These are phyloP conservation scores for Saprolegnia parasitica DNA, from an alignment of 352 stramenopile species.

Conservation along the genomic window DNA sequence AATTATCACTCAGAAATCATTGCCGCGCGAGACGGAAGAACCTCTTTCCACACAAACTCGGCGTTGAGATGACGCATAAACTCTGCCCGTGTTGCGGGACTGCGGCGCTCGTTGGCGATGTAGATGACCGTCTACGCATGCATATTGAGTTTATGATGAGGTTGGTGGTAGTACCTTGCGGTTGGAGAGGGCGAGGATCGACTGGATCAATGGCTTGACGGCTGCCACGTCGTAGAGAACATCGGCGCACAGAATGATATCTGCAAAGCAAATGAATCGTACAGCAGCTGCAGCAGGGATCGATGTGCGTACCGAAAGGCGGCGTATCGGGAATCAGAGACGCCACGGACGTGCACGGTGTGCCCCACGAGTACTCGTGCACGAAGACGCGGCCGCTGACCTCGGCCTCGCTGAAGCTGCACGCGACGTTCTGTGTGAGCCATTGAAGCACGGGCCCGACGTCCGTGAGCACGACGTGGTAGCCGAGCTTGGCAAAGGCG, in stretches of 20 bases:
- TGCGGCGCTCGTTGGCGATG: constrained; percentile 68
- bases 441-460: constrained; percentile 71
- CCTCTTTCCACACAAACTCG: constrained; percentile 70
- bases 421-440: constrained; percentile 64
- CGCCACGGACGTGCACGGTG: constrained; percentile 44
- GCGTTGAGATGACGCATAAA: constrained; percentile 56
- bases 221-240: constrained; percentile 77
- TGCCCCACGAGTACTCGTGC: constrained; percentile 60
- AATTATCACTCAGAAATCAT: background rate
- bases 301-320: constrained; percentile 41
- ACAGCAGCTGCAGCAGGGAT: background rate
- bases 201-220: constrained; percentile 72
- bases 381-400: constrained; percentile 48
- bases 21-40: background rate
- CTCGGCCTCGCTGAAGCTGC: constrained; percentile 60
- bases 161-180: constrained; percentile 35
- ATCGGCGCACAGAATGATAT: constrained; percentile 76
- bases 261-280: constrained; percentile 28
- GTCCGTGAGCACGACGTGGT: constrained; percentile 62
- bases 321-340: constrained; percentile 7
- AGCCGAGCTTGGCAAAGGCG: constrained; percentile 57
- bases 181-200: constrained; percentile 65
- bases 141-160: too few relatives aligned
- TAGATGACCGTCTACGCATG: constrained; percentile 53
- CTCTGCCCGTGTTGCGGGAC: constrained; percentile 53